Evolutionary conservation across 768 basidiomycete genomes (phyloP).

Genomic region (Russula sp.): DNA sequence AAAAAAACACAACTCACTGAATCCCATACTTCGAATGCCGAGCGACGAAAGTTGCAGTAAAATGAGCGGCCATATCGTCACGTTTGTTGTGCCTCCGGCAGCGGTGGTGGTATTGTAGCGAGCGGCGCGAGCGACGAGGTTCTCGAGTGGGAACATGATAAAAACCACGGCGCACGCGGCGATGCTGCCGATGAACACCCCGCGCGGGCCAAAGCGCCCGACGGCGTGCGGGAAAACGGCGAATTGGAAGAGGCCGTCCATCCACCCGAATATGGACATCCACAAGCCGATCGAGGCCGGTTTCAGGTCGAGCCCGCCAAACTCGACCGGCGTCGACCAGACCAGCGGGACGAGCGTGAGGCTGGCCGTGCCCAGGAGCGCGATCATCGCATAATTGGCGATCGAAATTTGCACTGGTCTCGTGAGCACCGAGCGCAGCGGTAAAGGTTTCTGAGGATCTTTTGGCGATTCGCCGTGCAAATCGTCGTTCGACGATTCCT

Average conservation of each 20-base stretch:
- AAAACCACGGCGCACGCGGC: slow-evolving; percentile 24
- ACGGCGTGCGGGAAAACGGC: slow-evolving; percentile 33
- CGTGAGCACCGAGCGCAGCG: slow-evolving; percentile 32
- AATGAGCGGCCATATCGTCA: neutral
- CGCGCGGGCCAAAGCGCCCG: slow-evolving; percentile 32
- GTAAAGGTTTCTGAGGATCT: slow-evolving; percentile 9
- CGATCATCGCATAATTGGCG: slow-evolving; percentile 36
- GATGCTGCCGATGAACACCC: slow-evolving; percentile 26
- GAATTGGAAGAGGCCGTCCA: slow-evolving; percentile 34
- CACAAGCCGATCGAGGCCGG: slow-evolving; percentile 34
- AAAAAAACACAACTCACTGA: slow-evolving; percentile 2
- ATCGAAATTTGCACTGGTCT: slow-evolving; percentile 36
- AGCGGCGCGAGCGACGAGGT: neutral
- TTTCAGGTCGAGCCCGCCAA: slow-evolving; percentile 35
- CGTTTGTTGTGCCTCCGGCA: neutral
- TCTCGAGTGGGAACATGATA: slow-evolving; percentile 26
- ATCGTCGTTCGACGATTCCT: neutral
- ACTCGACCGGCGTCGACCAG: slow-evolving; percentile 35
- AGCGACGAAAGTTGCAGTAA: slow-evolving; percentile 4
- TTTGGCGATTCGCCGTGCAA: too few species aligned
- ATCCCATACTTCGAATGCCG: slow-evolving; percentile 8
- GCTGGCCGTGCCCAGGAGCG: slow-evolving; percentile 36
- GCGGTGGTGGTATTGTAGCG: too few species aligned
- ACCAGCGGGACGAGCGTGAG: slow-evolving; percentile 39
- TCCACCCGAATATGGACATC: slow-evolving; percentile 31